These are phyloP conservation scores for Xylaria sp. DNA, from an alignment of 2,329 filamentous ascomycete species.

Conservation along the genomic window DNA sequence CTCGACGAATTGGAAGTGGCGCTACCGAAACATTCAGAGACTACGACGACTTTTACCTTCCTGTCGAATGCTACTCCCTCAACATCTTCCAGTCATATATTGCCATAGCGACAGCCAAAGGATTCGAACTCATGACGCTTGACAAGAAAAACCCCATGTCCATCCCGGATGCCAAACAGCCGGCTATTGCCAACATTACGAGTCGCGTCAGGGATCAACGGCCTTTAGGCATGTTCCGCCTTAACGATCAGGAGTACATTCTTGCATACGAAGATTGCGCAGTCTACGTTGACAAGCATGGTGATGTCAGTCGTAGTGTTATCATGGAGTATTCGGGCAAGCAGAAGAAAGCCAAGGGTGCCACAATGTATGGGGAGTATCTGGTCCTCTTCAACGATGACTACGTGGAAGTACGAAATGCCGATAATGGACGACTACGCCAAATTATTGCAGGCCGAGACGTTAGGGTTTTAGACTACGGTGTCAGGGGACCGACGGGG, in stretches of 20 bases:
- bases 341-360: slow-evolving; percentile 78
- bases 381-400: slow-evolving; percentile 94
- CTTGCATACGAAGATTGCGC: slow-evolving; percentile 96
- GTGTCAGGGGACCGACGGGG: slow-evolving; percentile 71
- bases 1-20: slow-evolving; percentile 67
- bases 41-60: slow-evolving; percentile 98
- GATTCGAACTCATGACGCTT: slow-evolving; percentile 94
- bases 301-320: slow-evolving; percentile 90
- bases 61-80: slow-evolving; percentile 91
- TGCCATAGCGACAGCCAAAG: slow-evolving; percentile 88
- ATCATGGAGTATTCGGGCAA: slow-evolving; percentile 99
- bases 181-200: slow-evolving; percentile 86
- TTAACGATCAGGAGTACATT: slow-evolving; percentile 91
- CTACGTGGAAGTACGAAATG: slow-evolving; percentile 96
- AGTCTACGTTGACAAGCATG: slow-evolving; percentile 98
- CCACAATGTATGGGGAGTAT: slow-evolving; percentile 91
- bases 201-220: slow-evolving; percentile 83
- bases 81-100: slow-evolving; percentile 97
- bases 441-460: slow-evolving; percentile 95
- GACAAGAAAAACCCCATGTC: slow-evolving; percentile 98
- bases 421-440: slow-evolving; percentile 90
- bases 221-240: slow-evolving; percentile 94
- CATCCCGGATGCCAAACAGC: slow-evolving; percentile 84
- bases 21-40: slow-evolving; percentile 96
- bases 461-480: slow-evolving; percentile 90